A percentile compares a stretch with the other conserved stretches of the same genome.
phyloP scores from a whole-genome alignment of 306 rosid species.

The Echinosophora koreensis region DNA sequence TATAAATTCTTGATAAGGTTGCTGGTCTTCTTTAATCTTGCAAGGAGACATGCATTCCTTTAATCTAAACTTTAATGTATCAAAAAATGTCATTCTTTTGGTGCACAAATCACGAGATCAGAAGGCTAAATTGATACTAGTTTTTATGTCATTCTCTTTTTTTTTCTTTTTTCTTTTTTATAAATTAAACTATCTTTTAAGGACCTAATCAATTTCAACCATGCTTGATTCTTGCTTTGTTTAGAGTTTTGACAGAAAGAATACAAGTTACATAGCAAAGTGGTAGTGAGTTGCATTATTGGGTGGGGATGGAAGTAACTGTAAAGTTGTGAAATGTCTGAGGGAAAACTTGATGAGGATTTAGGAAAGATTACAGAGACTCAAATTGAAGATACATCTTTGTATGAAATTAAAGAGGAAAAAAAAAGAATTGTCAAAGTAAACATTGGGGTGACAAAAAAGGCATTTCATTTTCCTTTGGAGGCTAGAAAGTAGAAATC shows the following conservation, averaged over 20 bases:
- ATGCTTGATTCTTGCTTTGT: background rate
- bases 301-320: background rate
- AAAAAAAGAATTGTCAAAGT: background rate
- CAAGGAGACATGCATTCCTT: no score
- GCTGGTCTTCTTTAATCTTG: no score
- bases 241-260: slow-evolving; percentile 1
- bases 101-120: no score
- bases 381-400: background rate
- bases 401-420: background rate
- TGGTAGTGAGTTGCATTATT: background rate
- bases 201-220: no score
- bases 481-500: slow-evolving; percentile 14
- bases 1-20: no score
- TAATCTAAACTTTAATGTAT: no score
- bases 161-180: no score
- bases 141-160: no score
- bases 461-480: background rate
- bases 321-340: background rate
- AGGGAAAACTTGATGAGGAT: background rate
- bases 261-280: background rate
- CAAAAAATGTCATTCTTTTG: no score
- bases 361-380: slow-evolving; percentile 13
- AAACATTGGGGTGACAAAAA: background rate
- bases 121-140: no score
- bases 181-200: no score